Base-by-base conservation (phyloP, 23 red algal species). In the Gracilaria vermiculophylla region DNA sequence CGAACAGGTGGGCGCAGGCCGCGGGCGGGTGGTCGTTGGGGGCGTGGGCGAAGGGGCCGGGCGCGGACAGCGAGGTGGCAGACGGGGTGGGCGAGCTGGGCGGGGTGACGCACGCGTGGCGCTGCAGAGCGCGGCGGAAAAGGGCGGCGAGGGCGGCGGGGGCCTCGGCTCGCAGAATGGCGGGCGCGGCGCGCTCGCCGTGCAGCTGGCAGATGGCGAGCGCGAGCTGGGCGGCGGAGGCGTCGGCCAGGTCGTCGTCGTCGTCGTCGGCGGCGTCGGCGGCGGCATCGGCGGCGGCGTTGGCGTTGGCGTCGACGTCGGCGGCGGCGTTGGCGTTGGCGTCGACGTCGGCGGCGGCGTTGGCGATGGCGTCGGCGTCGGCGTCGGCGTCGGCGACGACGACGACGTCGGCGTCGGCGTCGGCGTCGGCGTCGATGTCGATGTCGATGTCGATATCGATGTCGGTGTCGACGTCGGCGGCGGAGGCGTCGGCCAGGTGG, bases 221-320 rank as follows among this genome's bases (percentile, higher is more conserved):
- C 15, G 50, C 49, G n/a, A 88, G 43, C 34, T 51, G 82, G 34
- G 67, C 27, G 64, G 41, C 35, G 19, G 35, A 86, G 49, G 41
- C 62, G 31, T 27, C 29, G 37, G 23, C 49, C n/a, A 60, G 81
- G 53, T 47, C 37, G n/a, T n/a, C n/a, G n/a, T n/a, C n/a, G n/a
- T n/a, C n/a, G n/a, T n/a, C n/a, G n/a, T n/a, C n/a, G n/a, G 43
- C 5, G 12, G 43, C 5, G 12, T 5, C 5, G 6, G 43, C 6
- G 6, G 43, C 6, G 12, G 5, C 43, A 47, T 8, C 5, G 43
- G 12, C 43, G 43, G 43, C 43, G 43, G 43, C 43, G 6, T 8
- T 12, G 6, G 12, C 5, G 6, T 5, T 12, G 12, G 6, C 6
- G 6, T 5, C 43, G 6, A 47, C 6, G 12, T 12, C 6, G 6